Base-by-base conservation (phyloP, 2,329 filamentous ascomycete genomes). In the Fusarium ambrosium region DNA sequence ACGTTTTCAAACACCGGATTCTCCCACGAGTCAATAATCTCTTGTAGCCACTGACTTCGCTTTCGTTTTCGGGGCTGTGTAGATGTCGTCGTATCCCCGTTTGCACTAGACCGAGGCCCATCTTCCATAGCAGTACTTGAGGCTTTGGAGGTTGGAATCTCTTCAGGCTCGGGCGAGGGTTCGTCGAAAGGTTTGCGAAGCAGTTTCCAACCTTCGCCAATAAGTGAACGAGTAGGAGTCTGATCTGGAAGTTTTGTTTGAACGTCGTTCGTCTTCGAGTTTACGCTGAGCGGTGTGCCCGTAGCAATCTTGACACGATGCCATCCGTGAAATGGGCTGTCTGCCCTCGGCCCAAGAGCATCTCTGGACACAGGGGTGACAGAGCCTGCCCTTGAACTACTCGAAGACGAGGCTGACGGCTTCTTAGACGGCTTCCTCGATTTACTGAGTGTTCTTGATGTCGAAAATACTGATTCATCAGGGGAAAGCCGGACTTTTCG, bases 1-100 rank as follows among this genome's bases (percentile, higher is more conserved):
- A 81, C 80, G 4, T 80, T 78, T n/a, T 87, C 83, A 80, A 97
- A 98, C 1, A 94, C 85, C 0, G 94, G 94, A 69, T 95, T 97
- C 10, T 92, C 83, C 94, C 94, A 97, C 10, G 85, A 86, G 39
- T 86, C 81, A 2, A 95, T 82, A 8, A 96, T 77, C 8, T 87
- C 83, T 10, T 87, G 85, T 4, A 95, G 83, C 93, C 92, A 95
- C 11, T 81, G 74, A 55, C 79, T 84, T 9, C 76, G 74, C 29
- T 77, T 84, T 9, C 76, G 74, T 32, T 77, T 34, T 48, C 22
- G 29, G 24, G 14, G 24, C 20, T 43, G 62, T 29, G 39, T 22
- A 27, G 27, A 9, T 2, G 6, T 43, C 39, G 27, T 55, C 20
- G 39, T 32, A 39, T 63, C 22, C 2, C 16, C 53, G 4, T 59